Percentiles rank a stretch among this genome's conserved stretches.
phyloP scores from a whole-genome alignment of 805 yeast species.

The Saccharomycopsis fodiens region DNA sequence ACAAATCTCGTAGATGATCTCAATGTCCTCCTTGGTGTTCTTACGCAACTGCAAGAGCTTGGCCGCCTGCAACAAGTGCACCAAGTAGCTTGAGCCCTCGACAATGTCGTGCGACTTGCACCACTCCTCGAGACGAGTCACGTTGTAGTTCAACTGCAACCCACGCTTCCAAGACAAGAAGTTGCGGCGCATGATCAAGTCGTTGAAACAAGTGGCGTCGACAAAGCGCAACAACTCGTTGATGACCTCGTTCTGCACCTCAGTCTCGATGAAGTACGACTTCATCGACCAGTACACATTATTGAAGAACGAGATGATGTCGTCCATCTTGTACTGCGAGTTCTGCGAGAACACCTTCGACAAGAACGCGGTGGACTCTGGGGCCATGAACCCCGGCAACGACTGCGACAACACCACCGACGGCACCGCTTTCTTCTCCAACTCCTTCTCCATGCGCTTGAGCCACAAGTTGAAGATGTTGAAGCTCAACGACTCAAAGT shows the following conservation, averaged over 20 bases:
- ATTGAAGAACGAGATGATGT: constrained; percentile 81
- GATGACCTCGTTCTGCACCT: constrained; percentile 77
- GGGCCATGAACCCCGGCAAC: constrained; percentile 90
- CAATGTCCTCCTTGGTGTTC: constrained; percentile 81
- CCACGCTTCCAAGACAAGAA: constrained; percentile 98
- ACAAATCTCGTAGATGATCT: constrained; percentile 89
- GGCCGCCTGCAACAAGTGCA: constrained; percentile 86
- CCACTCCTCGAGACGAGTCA: constrained; percentile 97
- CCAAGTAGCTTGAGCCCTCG: constrained; percentile 77
- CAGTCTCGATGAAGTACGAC: constrained; percentile 77
- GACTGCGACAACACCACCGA: constrained; percentile 94
- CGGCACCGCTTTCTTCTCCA: constrained; percentile 88
- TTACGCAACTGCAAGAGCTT: constrained; percentile 88
- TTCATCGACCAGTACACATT: constrained; percentile 90
- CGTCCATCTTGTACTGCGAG: constrained; percentile 86
- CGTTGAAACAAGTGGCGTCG: constrained; percentile 92
- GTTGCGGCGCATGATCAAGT: constrained; percentile 87
- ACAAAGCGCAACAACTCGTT: constrained; percentile 77
- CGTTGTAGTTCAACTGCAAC: constrained; percentile 90
- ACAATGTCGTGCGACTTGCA: constrained; percentile 88
- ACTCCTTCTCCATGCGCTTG: constrained; percentile 84
- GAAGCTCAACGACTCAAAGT: constrained; percentile 85
- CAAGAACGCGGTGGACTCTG: constrained; percentile 71
- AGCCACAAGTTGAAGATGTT: constrained; percentile 96
- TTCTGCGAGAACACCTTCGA: constrained; percentile 72